Evolutionary conservation across 2,329 filamentous ascomycete species (phyloP).

Genomic region (Paradendryphiella salina): DNA sequence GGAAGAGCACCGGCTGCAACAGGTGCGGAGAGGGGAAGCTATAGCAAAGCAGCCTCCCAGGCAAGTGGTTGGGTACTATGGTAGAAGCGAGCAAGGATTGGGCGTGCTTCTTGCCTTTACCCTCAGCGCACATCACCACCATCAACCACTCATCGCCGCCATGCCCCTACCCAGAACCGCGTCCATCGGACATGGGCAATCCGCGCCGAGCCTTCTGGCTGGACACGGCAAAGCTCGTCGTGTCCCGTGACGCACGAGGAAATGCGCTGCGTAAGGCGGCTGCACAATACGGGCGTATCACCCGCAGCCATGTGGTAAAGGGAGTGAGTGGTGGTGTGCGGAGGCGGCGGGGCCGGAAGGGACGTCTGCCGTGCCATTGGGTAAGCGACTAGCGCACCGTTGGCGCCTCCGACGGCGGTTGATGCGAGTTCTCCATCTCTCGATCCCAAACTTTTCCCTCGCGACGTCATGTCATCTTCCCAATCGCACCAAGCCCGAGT

Average conservation of each 20-base stretch:
- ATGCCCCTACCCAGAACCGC: too few relatives aligned
- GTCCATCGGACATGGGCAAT: background rate
- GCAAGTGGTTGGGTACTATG: constrained; percentile 4
- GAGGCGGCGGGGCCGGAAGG: constrained; percentile 8
- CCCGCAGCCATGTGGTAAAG: constrained; percentile 20
- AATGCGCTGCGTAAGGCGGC: constrained; percentile 1
- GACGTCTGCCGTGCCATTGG: constrained; percentile 18
- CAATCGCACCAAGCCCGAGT: constrained; percentile 8
- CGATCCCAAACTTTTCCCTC: constrained; percentile 16
- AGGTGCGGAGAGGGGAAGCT: background rate
- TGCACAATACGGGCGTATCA: constrained; percentile 13
- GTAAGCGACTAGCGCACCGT: constrained; percentile 13
- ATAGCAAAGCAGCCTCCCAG: constrained; percentile 9
- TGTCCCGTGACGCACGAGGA: constrained; percentile 5
- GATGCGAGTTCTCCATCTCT: constrained; percentile 23
- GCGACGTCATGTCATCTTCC: constrained; percentile 10
- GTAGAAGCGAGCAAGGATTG: constrained; percentile 6
- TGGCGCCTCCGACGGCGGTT: constrained; percentile 9
- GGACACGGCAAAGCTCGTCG: background rate
- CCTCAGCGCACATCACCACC: too few relatives aligned
- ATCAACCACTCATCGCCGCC: too few relatives aligned
- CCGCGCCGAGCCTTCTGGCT: background rate
- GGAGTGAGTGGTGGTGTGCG: constrained; percentile 18
- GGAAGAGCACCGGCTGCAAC: background rate
- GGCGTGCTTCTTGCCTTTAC: background rate